Conservation (phyloP, 2,329 filamentous ascomycete species). For the Westerdykella sp. region DNA sequence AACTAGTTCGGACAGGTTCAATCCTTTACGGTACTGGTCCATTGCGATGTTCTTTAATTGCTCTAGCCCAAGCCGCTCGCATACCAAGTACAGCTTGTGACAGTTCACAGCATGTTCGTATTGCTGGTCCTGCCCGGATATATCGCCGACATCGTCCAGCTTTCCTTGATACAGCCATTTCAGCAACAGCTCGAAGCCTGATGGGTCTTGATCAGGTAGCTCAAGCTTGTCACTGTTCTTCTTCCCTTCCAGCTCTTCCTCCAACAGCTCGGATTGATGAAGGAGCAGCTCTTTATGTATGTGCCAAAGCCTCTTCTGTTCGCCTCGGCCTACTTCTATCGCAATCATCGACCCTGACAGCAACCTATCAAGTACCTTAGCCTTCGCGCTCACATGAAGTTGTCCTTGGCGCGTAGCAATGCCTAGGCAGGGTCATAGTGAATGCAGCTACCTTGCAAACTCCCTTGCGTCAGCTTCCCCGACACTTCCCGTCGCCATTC, state of each 20-base stretch:
- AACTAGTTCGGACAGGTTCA: conserved; percentile 46
- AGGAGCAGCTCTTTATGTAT: conserved; percentile 99
- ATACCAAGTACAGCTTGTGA: conserved; percentile 49
- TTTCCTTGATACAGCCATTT: conserved; percentile 53
- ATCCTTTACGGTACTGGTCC: conserved; percentile 48
- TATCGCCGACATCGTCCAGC: conserved; percentile 45
- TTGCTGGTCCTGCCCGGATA: conserved; percentile 43
- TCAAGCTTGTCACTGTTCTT: conserved; percentile 40
- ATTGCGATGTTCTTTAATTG: conserved; percentile 50
- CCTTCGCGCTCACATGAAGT: conserved; percentile 37
- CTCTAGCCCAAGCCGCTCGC: conserved; percentile 46
- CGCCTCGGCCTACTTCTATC: conserved; percentile 43
- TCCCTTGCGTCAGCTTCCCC: background rate
- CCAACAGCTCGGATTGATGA: conserved; percentile 61
- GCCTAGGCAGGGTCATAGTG: too few species aligned
- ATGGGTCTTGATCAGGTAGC: conserved; percentile 45
- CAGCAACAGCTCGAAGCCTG: conserved; percentile 49
- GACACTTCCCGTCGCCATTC: conserved; percentile 39
- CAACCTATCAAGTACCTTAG: conserved; percentile 47
- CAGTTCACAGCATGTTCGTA: conserved; percentile 51
- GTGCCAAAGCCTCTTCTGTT: conserved; percentile 50
- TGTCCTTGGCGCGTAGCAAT: background rate
- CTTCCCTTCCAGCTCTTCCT: conserved; percentile 35
- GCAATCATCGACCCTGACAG: conserved; percentile 49
- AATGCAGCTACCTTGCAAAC: background rate